Percentiles rank a stretch among this genome's conserved stretches.
These are phyloP conservation scores for Polygonum aviculare DNA, from an alignment of 148 eudicot species.

Conservation along the genomic window DNA sequence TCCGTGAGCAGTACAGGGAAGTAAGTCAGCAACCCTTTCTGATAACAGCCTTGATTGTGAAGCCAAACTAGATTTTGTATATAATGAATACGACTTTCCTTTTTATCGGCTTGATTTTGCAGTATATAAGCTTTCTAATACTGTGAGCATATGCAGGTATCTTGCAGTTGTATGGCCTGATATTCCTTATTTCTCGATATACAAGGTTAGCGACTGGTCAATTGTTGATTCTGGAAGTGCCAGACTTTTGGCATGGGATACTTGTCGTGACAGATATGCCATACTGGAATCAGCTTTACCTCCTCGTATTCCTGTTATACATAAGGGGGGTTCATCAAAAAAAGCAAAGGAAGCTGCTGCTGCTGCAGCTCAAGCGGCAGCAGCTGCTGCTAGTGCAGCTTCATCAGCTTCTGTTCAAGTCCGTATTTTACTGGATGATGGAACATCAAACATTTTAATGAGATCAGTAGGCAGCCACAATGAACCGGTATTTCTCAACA, in stretches of 20 bases:
- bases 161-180: conserved; percentile 96
- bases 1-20: conserved; percentile 95
- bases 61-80: background rate
- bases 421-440: conserved; percentile 88
- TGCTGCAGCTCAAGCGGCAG: conserved; percentile 85
- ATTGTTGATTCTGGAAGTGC: conserved; percentile 97
- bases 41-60: background rate
- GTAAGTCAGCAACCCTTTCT: conserved; percentile 42
- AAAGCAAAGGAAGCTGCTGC: conserved; percentile 99
- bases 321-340: conserved; percentile 84
- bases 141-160: conserved; percentile 48
- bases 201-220: conserved; percentile 95
- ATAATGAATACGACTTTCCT: background rate
- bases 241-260: conserved; percentile 95
- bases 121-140: background rate
- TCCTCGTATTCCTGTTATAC: conserved; percentile 71
- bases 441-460: conserved; percentile 94
- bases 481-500: conserved; percentile 57
- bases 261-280: conserved; percentile 90
- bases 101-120: background rate
- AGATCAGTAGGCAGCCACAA: conserved; percentile 73
- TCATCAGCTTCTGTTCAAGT: conserved; percentile 91
- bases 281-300: conserved; percentile 70
- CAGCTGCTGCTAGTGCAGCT: conserved; percentile 90
- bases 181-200: conserved; percentile 89